phyloP scores from a whole-genome alignment of 331 rosid genomes.

The Malus hybrid region DNA sequence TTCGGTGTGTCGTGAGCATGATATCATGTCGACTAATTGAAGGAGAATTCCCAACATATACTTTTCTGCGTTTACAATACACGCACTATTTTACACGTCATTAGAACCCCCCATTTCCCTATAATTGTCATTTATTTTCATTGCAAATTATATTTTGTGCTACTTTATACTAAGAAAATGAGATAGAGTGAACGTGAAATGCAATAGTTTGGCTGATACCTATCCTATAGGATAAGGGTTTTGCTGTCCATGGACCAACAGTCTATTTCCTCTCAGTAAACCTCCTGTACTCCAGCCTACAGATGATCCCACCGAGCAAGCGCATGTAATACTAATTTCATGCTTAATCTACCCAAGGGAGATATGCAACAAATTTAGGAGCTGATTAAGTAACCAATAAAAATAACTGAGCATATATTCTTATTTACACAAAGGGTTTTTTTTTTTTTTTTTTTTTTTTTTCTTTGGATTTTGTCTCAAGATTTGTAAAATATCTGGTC shows the following conservation, averaged over 20 bases:
- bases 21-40: no score
- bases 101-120: no score
- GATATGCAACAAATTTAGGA: not conserved
- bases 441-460: no score
- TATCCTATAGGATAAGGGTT: not conserved
- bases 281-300: constrained; percentile 12
- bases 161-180: no score
- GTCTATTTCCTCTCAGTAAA: not conserved
- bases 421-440: not conserved
- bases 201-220: not conserved
- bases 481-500: not conserved
- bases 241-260: not conserved
- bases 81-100: no score
- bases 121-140: no score
- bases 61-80: no score
- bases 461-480: not conserved
- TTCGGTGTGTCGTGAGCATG: no score
- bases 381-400: not conserved
- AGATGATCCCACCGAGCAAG: constrained; percentile 16
- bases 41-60: no score
- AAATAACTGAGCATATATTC: not conserved
- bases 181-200: no score
- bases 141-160: no score
- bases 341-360: not conserved
- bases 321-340: not conserved